phyloP scores from a whole-genome alignment of 2,329 filamentous ascomycete species.

The Ophiostoma australiae region DNA sequence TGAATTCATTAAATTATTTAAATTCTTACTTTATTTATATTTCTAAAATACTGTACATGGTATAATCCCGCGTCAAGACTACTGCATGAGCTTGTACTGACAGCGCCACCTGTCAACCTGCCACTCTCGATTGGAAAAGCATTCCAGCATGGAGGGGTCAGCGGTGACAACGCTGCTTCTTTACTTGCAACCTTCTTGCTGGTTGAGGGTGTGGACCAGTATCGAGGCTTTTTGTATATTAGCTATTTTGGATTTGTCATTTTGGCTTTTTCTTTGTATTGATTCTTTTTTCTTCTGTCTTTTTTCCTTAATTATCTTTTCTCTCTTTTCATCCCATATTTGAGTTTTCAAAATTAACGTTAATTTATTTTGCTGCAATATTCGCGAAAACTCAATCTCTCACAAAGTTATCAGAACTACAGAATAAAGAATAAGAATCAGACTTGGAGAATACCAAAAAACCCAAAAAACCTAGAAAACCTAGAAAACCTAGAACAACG shows the following conservation, averaged over 20 bases:
- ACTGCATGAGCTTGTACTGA: neutral
- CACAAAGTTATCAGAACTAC: neutral
- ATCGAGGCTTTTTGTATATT: too few species aligned
- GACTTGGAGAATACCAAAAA: neutral
- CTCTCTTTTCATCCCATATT: neutral
- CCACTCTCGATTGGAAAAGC: neutral
- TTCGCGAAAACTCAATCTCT: neutral
- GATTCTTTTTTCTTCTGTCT: neutral
- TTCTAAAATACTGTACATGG: too few species aligned
- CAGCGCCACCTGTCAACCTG: neutral
- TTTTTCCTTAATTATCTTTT: neutral
- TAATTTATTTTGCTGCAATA: neutral
- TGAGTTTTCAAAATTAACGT: neutral
- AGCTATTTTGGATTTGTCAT: neutral
- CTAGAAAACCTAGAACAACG: neutral
- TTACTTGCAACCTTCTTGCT: too few species aligned
- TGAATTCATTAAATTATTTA: too few species aligned
- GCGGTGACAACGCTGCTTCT: neutral
- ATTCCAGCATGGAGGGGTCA: constrained; percentile 1
- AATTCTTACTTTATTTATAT: too few species aligned
- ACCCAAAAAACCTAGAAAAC: too few species aligned
- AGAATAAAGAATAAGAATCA: neutral
- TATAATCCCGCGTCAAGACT: neutral
- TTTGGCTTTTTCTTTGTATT: neutral
- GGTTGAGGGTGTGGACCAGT: too few species aligned